A percentile compares a stretch with the other conserved stretches of the same genome.
Conservation (phyloP, 148 eudicot species). For the Chenopodium album region DNA sequence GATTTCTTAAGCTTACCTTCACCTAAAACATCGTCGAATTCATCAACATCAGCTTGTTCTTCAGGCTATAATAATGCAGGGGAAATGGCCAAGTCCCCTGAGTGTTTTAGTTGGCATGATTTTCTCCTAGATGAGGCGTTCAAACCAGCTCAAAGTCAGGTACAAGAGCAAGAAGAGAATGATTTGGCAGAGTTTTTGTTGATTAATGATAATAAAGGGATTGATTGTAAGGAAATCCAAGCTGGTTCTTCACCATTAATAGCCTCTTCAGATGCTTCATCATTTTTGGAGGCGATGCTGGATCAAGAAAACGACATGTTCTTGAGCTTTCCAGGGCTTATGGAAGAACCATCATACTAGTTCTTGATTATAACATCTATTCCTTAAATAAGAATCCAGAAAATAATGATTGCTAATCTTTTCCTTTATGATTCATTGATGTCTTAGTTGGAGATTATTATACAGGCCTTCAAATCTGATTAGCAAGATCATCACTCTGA, state of each 20-base stretch:
- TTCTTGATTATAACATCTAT: background rate
- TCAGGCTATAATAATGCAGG: slow-evolving; percentile 26
- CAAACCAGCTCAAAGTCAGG: slow-evolving; percentile 21
- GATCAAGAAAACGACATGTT: slow-evolving; percentile 60
- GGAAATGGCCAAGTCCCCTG: slow-evolving; percentile 18
- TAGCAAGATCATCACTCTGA: background rate
- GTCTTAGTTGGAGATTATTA: background rate
- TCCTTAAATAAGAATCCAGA: background rate
- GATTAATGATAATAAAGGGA: slow-evolving; percentile 1
- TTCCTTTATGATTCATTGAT: slow-evolving; percentile 13
- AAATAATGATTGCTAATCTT: background rate
- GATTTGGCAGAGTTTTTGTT: background rate
- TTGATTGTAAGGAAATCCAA: slow-evolving; percentile 13
- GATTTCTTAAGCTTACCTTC: slow-evolving; percentile 8
- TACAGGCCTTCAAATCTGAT: background rate
- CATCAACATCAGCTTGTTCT: slow-evolving; percentile 35
- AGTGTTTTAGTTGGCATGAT: slow-evolving; percentile 61
- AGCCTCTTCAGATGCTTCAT: slow-evolving; percentile 25
- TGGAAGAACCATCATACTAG: slow-evolving; percentile 62
- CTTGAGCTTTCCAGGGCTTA: slow-evolving; percentile 52
- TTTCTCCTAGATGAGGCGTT: slow-evolving; percentile 61
- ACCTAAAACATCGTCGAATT: slow-evolving; percentile 21
- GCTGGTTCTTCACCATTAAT: background rate
- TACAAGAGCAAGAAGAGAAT: slow-evolving; percentile 14
- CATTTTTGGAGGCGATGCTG: slow-evolving; percentile 62